Evolutionary conservation across 129 eudicot species (phyloP), one percentile per base, ranked within the genome.

Genomic region (Chrysanthemum lavandulifolium): DNA sequence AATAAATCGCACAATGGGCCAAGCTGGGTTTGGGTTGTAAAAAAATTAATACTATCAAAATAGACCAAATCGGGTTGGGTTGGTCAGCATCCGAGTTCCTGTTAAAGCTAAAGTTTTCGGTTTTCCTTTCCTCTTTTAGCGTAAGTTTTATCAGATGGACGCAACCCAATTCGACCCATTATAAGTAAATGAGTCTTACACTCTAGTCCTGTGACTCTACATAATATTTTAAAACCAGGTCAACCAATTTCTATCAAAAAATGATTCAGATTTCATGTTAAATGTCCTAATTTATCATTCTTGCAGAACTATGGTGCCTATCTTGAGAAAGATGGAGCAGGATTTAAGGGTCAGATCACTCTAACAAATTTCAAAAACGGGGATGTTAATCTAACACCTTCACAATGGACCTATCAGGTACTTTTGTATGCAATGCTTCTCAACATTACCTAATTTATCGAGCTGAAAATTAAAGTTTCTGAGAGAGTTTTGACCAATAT

Each of bases 321-420:
- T 79, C 73, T 86, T 51, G 98, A 94, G 91, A 88, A 81, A 79
- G 98, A 94, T 68, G 98, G 98, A 73, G 98, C 93, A 65, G 98
- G 98, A 60, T 87, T 94, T 61, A 83, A 81, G 83, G 98, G 97
- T 67, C 84, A 80, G 61, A 81, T 94, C 55, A 84, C 83, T 79
- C 91, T 94, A 68, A 84, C 89, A n/a, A 92, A 92, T 59, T 80
- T 72, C 67, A 84, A 76, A 68, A 80, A 83, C 14, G 96, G 97
- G 29, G 89, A 86, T 67, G 69, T 94, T 74, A 74, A 86, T 78
- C 87, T 94, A 45, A 84, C 97, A 49, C 66, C 79, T 50, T 78
- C 80, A 61, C 69, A 72, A 14, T 94, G 98, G 98, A 87, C 97
- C 63, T 94, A 90, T 82, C 98, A 94, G 98, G 98, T 88, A 78